Conservation (phyloP, 345 rosid genomes). For the Excoecaria agallocha region DNA sequence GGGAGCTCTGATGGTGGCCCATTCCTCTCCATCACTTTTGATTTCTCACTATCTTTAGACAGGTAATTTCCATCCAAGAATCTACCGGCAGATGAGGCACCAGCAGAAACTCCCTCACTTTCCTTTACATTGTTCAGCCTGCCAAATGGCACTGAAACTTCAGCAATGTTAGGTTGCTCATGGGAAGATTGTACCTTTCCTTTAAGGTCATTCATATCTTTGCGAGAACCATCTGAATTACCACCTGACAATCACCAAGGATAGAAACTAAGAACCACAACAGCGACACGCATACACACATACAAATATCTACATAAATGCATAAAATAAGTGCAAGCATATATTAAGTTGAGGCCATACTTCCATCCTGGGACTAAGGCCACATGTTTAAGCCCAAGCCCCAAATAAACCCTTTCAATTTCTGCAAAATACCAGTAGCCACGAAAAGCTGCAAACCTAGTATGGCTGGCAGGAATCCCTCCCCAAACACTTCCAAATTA, state of each 20-base stretch:
- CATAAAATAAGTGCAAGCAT: background rate
- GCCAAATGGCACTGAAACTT: conserved; percentile 44
- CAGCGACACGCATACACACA: background rate
- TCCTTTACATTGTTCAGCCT: conserved; percentile 45
- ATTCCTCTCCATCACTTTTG: conserved; percentile 42
- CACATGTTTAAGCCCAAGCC: background rate
- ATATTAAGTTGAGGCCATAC: background rate
- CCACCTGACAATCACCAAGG: conserved; percentile 28
- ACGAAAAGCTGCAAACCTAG: conserved; percentile 1
- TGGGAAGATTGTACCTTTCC: conserved; percentile 44
- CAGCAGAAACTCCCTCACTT: conserved; percentile 32
- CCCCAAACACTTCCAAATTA: background rate
- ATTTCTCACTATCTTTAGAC: conserved; percentile 42
- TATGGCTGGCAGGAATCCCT: background rate
- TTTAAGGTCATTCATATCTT: conserved; percentile 47
- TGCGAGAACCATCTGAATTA: conserved; percentile 48
- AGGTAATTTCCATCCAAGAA: conserved; percentile 44
- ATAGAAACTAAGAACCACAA: conserved; percentile 1
- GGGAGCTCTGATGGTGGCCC: conserved; percentile 32
- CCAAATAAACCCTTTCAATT: background rate
- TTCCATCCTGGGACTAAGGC: background rate
- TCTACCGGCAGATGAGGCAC: conserved; percentile 46
- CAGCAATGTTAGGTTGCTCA: conserved; percentile 43
- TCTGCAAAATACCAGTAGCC: background rate
- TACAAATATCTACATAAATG: background rate